Evolutionary conservation across 192 early-diverging fungal genomes (phyloP).

Genomic region (Entomortierella lignicola): DNA sequence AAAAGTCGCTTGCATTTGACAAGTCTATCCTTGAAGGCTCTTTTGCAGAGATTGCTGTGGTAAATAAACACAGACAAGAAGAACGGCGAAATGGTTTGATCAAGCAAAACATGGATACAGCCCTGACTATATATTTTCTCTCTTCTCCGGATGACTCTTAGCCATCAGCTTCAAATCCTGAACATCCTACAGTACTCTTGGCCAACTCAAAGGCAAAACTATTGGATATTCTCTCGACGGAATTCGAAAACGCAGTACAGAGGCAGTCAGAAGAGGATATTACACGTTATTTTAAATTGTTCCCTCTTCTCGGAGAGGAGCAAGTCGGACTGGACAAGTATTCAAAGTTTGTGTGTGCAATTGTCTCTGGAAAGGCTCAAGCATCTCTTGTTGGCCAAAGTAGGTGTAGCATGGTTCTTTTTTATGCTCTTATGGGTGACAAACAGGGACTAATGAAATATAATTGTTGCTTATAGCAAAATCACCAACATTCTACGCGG

Average conservation of each 20-base stretch:
- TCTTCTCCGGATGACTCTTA: conserved; percentile 15
- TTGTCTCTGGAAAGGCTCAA: conserved; percentile 81
- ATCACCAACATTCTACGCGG: conserved; percentile 75
- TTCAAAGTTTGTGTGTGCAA: conserved; percentile 83
- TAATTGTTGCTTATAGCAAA: conserved; percentile 26
- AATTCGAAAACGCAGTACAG: conserved; percentile 85
- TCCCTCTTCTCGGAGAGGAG: conserved; percentile 87
- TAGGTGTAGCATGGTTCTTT: conserved; percentile 24
- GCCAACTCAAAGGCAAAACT: conserved; percentile 71
- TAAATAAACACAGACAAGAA: conserved; percentile 19
- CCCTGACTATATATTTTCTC: conserved; percentile 22
- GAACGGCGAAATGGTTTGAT: too few species aligned
- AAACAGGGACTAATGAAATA: neutral
- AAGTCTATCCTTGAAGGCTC: conserved; percentile 66
- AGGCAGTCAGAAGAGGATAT: conserved; percentile 79
- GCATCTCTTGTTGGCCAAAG: conserved; percentile 65
- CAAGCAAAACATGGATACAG: neutral
- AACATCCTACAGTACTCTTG: conserved; percentile 66
- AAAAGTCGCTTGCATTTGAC: conserved; percentile 71
- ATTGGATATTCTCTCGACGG: conserved; percentile 74
- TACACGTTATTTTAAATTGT: conserved; percentile 89
- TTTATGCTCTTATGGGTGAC: too few species aligned
- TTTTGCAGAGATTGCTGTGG: conserved; percentile 70
- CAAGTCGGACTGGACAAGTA: conserved; percentile 91
- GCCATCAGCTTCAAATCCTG: conserved; percentile 65